Conservation (phyloP, 2,329 filamentous ascomycete species). For the Acrocalymma vagum region DNA sequence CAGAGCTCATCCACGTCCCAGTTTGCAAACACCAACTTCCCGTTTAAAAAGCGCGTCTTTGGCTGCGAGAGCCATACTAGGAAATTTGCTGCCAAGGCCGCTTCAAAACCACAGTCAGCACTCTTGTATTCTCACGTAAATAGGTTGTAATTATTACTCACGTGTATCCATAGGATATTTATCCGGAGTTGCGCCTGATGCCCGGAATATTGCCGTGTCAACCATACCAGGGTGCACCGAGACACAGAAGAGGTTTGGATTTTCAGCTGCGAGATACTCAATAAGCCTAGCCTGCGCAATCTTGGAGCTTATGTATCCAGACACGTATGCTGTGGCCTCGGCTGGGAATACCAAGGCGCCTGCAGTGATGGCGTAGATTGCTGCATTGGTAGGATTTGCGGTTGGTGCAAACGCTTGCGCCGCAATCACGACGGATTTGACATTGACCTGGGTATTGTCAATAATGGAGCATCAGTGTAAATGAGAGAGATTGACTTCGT, state of each 20-base stretch:
- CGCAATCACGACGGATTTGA: constrained; percentile 23
- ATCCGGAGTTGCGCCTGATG: constrained; percentile 12
- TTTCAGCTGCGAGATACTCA: constrained; percentile 39
- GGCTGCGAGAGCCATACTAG: constrained; percentile 13
- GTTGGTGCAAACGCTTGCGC: constrained; percentile 22
- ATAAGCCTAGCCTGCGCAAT: constrained; percentile 40
- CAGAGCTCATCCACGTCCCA: constrained; percentile 43
- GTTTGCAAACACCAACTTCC: constrained; percentile 32
- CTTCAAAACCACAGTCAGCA: neutral
- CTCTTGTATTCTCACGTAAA: neutral
- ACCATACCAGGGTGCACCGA: constrained; percentile 47
- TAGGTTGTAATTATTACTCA: constrained; percentile 11
- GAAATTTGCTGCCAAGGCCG: constrained; percentile 11
- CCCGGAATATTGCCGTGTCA: constrained; percentile 37
- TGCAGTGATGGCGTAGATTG: constrained; percentile 10
- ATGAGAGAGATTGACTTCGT: constrained; percentile 12
- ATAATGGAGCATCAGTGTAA: neutral
- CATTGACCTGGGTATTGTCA: constrained; percentile 23
- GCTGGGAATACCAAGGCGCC: constrained; percentile 16
- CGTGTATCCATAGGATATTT: constrained; percentile 24
- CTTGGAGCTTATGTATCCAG: constrained; percentile 46
- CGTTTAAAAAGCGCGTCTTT: constrained; percentile 29
- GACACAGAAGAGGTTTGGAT: constrained; percentile 44
- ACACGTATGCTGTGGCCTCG: constrained; percentile 16
- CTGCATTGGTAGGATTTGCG: constrained; percentile 10